A percentile compares a stretch with the other conserved stretches of the same genome.
Evolutionary conservation across 345 rosid genomes (phyloP).

Genomic region (Salix udensis): DNA sequence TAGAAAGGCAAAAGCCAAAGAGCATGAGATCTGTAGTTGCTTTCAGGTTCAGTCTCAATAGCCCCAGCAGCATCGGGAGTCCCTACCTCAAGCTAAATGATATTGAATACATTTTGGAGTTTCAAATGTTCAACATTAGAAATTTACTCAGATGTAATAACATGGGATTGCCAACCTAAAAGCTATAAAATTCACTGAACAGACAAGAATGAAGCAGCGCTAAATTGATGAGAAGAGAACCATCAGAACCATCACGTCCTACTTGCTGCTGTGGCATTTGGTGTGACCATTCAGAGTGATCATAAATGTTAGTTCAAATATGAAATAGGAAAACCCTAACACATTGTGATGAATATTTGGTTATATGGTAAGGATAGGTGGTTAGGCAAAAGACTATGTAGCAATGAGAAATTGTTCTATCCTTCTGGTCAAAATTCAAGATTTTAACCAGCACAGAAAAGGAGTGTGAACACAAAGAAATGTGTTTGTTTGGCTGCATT

Average conservation of each 20-base stretch:
- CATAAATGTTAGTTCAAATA: background rate
- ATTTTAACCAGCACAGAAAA: background rate
- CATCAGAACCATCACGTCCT: background rate
- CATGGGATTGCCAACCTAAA: background rate
- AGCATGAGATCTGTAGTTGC: background rate
- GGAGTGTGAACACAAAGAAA: background rate
- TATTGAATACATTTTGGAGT: background rate
- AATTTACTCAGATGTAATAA: background rate
- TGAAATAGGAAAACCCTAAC: too few species aligned
- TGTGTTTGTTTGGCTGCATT: background rate
- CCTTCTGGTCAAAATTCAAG: too few species aligned
- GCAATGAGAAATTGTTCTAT: too few species aligned
- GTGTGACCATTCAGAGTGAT: background rate
- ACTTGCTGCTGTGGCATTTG: background rate
- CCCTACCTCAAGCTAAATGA: background rate
- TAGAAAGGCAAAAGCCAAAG: background rate
- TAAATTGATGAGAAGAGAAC: background rate
- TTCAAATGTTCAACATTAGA: background rate
- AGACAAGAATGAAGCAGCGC: background rate
- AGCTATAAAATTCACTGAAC: background rate
- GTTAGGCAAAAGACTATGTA: too few species aligned
- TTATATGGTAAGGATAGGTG: too few species aligned
- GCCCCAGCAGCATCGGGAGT: background rate
- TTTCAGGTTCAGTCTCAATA: background rate
- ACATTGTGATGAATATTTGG: too few species aligned